phyloP scores from a whole-genome alignment of 495 filamentous ascomycete species.

The Penicillium lagena region DNA sequence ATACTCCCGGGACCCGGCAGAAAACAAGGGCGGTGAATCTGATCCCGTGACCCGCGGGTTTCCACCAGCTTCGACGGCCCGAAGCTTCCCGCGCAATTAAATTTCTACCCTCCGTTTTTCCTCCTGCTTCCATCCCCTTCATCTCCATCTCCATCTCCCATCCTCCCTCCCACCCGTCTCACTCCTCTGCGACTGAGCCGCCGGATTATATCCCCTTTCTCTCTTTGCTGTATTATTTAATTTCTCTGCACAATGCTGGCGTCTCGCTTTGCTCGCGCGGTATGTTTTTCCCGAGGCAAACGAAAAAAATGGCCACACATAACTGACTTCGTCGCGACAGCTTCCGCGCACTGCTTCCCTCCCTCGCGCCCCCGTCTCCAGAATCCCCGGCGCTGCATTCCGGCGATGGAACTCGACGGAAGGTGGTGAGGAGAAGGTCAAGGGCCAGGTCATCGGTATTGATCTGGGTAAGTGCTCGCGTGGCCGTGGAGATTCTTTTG shows the following conservation, averaged over 20 bases:
- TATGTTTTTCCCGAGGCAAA: slow-evolving; percentile 42
- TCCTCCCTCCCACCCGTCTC: slow-evolving; percentile 22
- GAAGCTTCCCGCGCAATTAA: slow-evolving; percentile 38
- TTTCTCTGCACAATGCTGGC: slow-evolving; percentile 46
- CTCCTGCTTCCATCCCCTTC: slow-evolving; percentile 19
- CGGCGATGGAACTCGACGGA: slow-evolving; percentile 78
- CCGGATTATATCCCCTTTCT: slow-evolving; percentile 25
- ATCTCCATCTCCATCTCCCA: slow-evolving; percentile 22
- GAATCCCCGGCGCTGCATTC: slow-evolving; percentile 53
- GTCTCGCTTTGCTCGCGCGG: slow-evolving; percentile 55
- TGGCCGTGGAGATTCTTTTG: neutral
- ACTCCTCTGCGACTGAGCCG: slow-evolving; percentile 34
- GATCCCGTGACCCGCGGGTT: slow-evolving; percentile 16
- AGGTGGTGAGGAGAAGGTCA: slow-evolving; percentile 77
- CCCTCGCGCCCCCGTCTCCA: slow-evolving; percentile 46
- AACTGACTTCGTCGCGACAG: slow-evolving; percentile 22
- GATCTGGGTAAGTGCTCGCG: slow-evolving; percentile 73
- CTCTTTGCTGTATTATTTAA: slow-evolving; percentile 34
- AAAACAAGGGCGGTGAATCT: neutral
- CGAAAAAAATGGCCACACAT: slow-evolving; percentile 10
- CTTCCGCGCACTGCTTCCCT: slow-evolving; percentile 39
- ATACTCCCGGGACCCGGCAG: slow-evolving; percentile 1
- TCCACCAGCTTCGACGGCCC: slow-evolving; percentile 38
- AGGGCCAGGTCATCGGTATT: slow-evolving; percentile 96
- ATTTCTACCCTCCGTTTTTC: slow-evolving; percentile 42